Evolutionary conservation across 1,284 basidiomycete genomes (phyloP).

Genomic region (Puccinia hordei): DNA sequence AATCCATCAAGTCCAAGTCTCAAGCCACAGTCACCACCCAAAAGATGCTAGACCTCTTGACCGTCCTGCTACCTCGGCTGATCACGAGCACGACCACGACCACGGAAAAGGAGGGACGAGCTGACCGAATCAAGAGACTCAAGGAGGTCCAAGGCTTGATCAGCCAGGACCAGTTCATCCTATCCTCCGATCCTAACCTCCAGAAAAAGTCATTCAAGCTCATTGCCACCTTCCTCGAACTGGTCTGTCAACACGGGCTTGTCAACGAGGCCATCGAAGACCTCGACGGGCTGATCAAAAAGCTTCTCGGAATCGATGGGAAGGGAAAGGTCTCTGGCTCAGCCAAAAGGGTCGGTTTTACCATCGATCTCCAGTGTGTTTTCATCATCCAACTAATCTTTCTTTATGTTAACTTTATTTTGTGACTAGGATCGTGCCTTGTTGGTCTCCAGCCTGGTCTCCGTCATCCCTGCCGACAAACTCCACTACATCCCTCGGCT

Average conservation of each 20-base stretch:
- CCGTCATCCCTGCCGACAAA: conserved; percentile 70
- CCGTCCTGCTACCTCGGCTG: conserved; percentile 8
- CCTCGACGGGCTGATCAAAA: conserved; percentile 12
- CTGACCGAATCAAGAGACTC: not conserved
- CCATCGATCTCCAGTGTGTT: not conserved
- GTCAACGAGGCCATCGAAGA: conserved; percentile 5
- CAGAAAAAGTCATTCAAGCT: conserved; percentile 33
- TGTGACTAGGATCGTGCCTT: conserved; percentile 73
- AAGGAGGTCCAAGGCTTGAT: conserved; percentile 18
- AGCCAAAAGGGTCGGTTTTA: conserved; percentile 25
- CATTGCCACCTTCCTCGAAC: conserved; percentile 22
- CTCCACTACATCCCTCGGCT: conserved; percentile 84
- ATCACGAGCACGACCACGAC: not conserved
- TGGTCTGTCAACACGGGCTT: not conserved
- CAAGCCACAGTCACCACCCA: conserved; percentile 16
- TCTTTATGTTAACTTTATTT: not conserved
- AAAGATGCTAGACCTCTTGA: conserved; percentile 30
- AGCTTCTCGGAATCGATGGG: not conserved
- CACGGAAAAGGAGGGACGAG: too few relatives aligned
- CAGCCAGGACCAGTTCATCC: not conserved
- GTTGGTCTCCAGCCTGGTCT: conserved; percentile 74
- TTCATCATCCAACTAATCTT: not conserved
- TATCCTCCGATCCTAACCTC: not conserved
- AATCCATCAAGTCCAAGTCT: conserved; percentile 16
- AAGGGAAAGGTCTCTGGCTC: not conserved